These are phyloP conservation scores for Dicorynia guianensis DNA, from an alignment of 306 rosid species.

Conservation along the genomic window DNA sequence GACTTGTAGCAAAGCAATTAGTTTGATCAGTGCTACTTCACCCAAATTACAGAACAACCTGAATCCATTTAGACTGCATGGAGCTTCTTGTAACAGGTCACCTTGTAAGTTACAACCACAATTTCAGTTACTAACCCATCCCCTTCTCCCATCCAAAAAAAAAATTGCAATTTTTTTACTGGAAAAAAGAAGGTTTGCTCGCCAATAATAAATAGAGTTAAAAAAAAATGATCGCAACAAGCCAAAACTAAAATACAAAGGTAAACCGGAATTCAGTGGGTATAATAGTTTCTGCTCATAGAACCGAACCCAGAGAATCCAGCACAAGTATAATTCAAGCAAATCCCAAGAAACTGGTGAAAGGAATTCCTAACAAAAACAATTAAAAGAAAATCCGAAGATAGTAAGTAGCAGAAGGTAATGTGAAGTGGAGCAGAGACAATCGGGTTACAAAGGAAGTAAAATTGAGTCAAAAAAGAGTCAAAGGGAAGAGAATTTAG, in stretches of 20 bases:
- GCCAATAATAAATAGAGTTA: too few species aligned
- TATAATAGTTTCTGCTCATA: slow-evolving; percentile 24
- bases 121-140: background rate
- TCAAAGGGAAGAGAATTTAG: slow-evolving; percentile 55
- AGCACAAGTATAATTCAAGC: slow-evolving; percentile 23
- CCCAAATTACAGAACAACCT: too few species aligned
- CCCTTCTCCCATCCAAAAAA: background rate
- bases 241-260: background rate
- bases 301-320: background rate
- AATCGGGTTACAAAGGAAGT: slow-evolving; percentile 11
- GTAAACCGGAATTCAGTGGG: slow-evolving; percentile 1
- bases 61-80: background rate
- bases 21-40: slow-evolving; percentile 1
- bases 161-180: too few species aligned
- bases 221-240: too few species aligned
- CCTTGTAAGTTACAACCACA: slow-evolving; percentile 17
- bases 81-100: slow-evolving; percentile 1
- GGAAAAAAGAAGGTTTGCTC: background rate
- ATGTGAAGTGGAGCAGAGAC: slow-evolving; percentile 12
- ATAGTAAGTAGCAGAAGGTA: slow-evolving; percentile 21
- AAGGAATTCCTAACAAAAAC: background rate
- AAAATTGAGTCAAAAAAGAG: slow-evolving; percentile 47
- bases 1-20: background rate
- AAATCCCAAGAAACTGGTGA: slow-evolving; percentile 23
- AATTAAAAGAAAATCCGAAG: background rate